Evolutionary conservation across 2,329 filamentous ascomycete genomes (phyloP).

Genomic region (Monilinia vaccinii-corymbosi): DNA sequence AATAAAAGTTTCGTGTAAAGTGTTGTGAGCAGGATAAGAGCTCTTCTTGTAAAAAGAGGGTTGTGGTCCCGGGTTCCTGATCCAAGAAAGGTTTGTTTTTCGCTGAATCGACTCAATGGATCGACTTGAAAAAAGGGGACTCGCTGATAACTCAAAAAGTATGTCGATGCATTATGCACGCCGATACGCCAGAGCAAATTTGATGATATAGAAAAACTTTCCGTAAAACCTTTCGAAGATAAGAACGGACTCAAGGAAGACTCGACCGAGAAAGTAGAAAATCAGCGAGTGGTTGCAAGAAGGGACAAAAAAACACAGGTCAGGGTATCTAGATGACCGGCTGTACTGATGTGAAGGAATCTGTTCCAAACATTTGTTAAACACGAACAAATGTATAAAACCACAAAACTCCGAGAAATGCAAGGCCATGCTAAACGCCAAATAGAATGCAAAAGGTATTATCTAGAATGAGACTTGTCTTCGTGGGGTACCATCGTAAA

Average conservation of each 20-base stretch:
- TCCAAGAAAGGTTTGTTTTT: constrained; percentile 23
- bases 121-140: constrained; percentile 12
- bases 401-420: constrained; percentile 7
- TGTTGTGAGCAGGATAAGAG: constrained; percentile 8
- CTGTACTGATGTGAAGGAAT: constrained; percentile 1
- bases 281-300: neutral
- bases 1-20: constrained; percentile 14
- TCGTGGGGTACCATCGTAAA: constrained; percentile 44
- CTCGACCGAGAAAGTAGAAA: constrained; percentile 1
- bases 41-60: constrained; percentile 19
- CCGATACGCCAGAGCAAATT: constrained; percentile 24
- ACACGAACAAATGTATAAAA: neutral
- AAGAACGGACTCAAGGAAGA: constrained; percentile 3
- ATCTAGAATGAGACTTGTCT: constrained; percentile 57
- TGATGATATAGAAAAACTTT: constrained; percentile 16
- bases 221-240: constrained; percentile 8
- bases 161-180: constrained; percentile 26
- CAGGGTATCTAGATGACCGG: constrained; percentile 10
- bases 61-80: constrained; percentile 27
- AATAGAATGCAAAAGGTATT: constrained; percentile 19
- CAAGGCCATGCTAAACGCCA: constrained; percentile 19
- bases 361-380: constrained; percentile 6
- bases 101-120: constrained; percentile 14
- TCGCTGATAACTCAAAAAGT: constrained; percentile 22
- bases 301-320: constrained; percentile 7